Percentiles rank a stretch among this genome's conserved stretches.
Evolutionary conservation across 2,329 filamentous ascomycete species (phyloP).

Genomic region (Aspergillus fumigatus): DNA sequence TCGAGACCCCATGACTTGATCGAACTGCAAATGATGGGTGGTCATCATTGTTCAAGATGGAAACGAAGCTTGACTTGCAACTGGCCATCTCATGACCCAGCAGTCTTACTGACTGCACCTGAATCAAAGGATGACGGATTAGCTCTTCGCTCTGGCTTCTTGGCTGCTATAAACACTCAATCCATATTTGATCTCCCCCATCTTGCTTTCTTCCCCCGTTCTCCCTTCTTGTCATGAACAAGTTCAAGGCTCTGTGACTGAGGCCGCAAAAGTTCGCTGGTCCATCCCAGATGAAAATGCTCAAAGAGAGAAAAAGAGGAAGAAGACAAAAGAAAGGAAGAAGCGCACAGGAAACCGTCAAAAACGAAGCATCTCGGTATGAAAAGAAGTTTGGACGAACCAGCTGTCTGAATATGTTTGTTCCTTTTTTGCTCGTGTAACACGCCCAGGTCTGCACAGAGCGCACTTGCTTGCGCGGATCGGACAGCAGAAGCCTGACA

Average conservation of each 20-base stretch:
- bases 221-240: not conserved
- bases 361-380: constrained; percentile 5
- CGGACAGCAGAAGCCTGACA: constrained; percentile 15
- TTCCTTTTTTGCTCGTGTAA: constrained; percentile 27
- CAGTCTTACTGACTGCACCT: not conserved
- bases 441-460: constrained; percentile 26
- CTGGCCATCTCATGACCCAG: constrained; percentile 25
- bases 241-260: not conserved
- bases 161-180: not conserved
- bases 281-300: not conserved
- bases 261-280: not conserved
- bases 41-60: constrained; percentile 46
- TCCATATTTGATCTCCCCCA: not conserved
- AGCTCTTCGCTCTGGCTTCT: not conserved
- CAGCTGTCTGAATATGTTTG: constrained; percentile 31
- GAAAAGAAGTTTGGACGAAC: constrained; percentile 20
- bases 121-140: constrained; percentile 8
- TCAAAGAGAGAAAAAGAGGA: not conserved
- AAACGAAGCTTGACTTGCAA: constrained; percentile 35
- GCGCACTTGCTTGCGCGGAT: constrained; percentile 18
- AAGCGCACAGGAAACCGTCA: not conserved
- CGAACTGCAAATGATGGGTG: constrained; percentile 44
- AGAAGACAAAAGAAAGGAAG: constrained; percentile 1
- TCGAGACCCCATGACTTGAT: constrained; percentile 22
- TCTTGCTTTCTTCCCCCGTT: not conserved